phyloP scores from a whole-genome alignment of 805 yeast species.

The Yamadazyma tumulicola region DNA sequence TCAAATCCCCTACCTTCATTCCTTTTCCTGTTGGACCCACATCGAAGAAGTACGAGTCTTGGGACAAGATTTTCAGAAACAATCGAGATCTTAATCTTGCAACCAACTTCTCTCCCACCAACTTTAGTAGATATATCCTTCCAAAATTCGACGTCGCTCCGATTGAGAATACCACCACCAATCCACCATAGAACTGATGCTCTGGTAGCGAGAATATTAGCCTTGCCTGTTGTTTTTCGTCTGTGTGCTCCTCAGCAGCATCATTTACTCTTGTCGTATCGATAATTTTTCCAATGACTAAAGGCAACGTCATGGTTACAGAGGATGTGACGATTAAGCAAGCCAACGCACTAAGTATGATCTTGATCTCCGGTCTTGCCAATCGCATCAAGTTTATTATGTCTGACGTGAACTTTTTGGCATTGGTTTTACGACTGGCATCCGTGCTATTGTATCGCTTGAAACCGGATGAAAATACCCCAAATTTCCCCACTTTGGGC shows the following conservation, averaged over 20 bases:
- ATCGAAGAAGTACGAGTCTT: slow-evolving; percentile 88
- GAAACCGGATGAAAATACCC: too few species aligned
- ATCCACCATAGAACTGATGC: slow-evolving; percentile 57
- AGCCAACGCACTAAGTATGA: slow-evolving; percentile 49
- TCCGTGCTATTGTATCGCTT: too few species aligned
- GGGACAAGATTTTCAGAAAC: slow-evolving; percentile 71
- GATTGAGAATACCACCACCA: slow-evolving; percentile 59
- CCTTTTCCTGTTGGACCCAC: slow-evolving; percentile 51
- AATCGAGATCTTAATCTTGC: slow-evolving; percentile 78
- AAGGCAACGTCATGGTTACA: slow-evolving; percentile 77
- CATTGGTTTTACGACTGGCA: neutral
- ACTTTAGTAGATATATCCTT: slow-evolving; percentile 68
- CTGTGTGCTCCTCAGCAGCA: neutral
- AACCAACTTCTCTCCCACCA: slow-evolving; percentile 83
- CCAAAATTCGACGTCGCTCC: slow-evolving; percentile 83
- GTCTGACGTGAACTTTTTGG: slow-evolving; percentile 13
- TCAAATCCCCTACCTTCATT: slow-evolving; percentile 83
- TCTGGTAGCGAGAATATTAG: slow-evolving; percentile 60
- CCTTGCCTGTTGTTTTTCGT: slow-evolving; percentile 3
- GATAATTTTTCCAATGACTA: slow-evolving; percentile 79
- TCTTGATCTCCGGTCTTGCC: slow-evolving; percentile 51
- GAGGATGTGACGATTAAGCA: slow-evolving; percentile 70
- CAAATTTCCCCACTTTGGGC: too few species aligned
- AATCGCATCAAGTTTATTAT: slow-evolving; percentile 20
- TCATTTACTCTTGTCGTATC: slow-evolving; percentile 52